A percentile compares a stretch with the other conserved stretches of the same genome.
Conservation (phyloP, 805 yeast species). For the Yarrowia yakushimensis region DNA sequence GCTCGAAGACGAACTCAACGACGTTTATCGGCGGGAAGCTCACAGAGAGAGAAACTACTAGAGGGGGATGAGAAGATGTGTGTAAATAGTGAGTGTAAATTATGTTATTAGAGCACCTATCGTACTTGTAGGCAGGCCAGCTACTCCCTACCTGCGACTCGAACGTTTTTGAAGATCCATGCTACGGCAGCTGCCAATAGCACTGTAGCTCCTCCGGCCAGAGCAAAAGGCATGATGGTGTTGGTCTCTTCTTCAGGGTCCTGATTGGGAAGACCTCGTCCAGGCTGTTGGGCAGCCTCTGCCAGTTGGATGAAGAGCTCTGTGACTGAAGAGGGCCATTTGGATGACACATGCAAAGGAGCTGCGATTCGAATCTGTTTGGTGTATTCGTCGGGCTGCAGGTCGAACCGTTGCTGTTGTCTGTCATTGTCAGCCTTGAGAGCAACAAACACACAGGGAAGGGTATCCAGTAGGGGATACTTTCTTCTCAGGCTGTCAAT, state of each 20-base stretch:
- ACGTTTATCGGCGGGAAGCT: background rate
- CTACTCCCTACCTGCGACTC: constrained; percentile 7
- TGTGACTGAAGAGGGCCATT: constrained; percentile 81
- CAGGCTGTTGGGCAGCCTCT: constrained; percentile 81
- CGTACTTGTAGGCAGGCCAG: too few species aligned
- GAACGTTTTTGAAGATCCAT: constrained; percentile 18
- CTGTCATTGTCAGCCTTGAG: constrained; percentile 92
- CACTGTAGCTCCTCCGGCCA: constrained; percentile 58
- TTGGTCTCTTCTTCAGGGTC: constrained; percentile 59
- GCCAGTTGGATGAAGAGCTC: constrained; percentile 85
- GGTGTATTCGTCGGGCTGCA: constrained; percentile 86
- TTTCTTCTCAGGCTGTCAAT: constrained; percentile 63
- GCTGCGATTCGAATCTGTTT: constrained; percentile 61
- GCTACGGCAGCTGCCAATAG: constrained; percentile 26
- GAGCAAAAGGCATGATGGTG: constrained; percentile 50
- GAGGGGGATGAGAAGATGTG: background rate
- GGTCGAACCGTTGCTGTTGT: constrained; percentile 83
- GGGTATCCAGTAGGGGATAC: constrained; percentile 54
- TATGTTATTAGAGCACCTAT: too few species aligned
- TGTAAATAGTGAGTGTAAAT: constrained; percentile 9
- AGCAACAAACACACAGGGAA: constrained; percentile 88
- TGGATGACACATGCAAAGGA: constrained; percentile 85
- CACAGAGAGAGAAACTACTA: background rate
- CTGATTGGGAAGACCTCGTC: constrained; percentile 60
- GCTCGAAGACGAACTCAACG: constrained; percentile 5